These are phyloP conservation scores for Nidula niveotomentosa DNA, from an alignment of 1,284 basidiomycete genomes.

Conservation along the genomic window DNA sequence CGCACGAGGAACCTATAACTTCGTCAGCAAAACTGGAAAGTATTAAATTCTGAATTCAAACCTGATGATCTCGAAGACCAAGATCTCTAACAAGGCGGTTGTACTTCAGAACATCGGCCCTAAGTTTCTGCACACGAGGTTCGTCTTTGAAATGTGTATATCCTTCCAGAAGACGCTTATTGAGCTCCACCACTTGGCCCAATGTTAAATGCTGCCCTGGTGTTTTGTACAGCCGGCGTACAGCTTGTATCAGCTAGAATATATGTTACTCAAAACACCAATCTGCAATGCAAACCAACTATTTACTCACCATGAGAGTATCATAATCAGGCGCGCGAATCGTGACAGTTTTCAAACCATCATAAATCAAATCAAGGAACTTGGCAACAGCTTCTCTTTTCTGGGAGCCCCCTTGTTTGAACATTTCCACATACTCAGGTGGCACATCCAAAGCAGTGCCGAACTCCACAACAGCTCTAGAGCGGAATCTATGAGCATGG, in stretches of 20 bases:
- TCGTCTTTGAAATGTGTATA: slow-evolving; percentile 95
- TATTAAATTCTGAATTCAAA: slow-evolving; percentile 26
- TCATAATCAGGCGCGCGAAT: slow-evolving; percentile 97
- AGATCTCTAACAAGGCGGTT: slow-evolving; percentile 91
- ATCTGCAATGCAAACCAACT: background rate
- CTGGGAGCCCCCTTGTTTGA: slow-evolving; percentile 85
- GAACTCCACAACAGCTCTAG: slow-evolving; percentile 96
- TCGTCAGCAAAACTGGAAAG: background rate
- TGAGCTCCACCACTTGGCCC: slow-evolving; percentile 96
- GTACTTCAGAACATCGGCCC: slow-evolving; percentile 88
- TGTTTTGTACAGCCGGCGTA: slow-evolving; percentile 90
- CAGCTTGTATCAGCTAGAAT: slow-evolving; percentile 88
- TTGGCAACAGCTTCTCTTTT: slow-evolving; percentile 92
- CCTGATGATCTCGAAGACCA: slow-evolving; percentile 98
- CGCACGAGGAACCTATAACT: slow-evolving; percentile 72
- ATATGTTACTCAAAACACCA: background rate
- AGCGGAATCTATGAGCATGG: slow-evolving; percentile 93
- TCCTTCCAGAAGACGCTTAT: slow-evolving; percentile 92
- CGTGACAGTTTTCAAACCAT: slow-evolving; percentile 97
- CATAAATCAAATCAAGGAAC: slow-evolving; percentile 91
- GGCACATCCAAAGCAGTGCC: slow-evolving; percentile 92
- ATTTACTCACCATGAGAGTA: slow-evolving; percentile 84
- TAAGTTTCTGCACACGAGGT: slow-evolving; percentile 83
- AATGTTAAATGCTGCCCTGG: slow-evolving; percentile 95
- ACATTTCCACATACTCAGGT: slow-evolving; percentile 82